A percentile compares a stretch with the other conserved stretches of the same genome.
Conservation (phyloP, 2,329 filamentous ascomycete species). For the Trichoderma sp. region DNA sequence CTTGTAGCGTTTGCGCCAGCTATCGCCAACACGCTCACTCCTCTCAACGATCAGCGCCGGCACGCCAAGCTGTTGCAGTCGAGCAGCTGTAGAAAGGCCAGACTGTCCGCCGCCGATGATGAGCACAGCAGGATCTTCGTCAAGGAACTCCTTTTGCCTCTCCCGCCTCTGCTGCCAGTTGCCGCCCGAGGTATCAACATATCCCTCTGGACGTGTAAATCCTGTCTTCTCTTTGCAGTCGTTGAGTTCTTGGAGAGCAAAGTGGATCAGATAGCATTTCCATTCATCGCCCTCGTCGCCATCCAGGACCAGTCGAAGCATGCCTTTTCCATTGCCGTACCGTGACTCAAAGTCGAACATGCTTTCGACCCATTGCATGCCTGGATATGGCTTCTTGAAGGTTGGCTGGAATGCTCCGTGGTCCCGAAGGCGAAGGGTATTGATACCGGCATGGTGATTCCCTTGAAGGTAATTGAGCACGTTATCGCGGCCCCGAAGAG, state of each 20-base stretch:
- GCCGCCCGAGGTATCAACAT: not conserved
- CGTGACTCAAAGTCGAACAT: constrained; percentile 41
- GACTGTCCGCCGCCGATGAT: constrained; percentile 8
- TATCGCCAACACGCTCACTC: constrained; percentile 61
- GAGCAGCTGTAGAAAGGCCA: not conserved
- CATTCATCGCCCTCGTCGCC: not conserved
- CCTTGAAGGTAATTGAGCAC: constrained; percentile 4
- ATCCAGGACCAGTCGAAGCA: constrained; percentile 3
- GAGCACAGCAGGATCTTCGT: constrained; percentile 9
- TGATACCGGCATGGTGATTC: not conserved
- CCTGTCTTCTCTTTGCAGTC: not conserved
- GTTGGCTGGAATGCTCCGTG: constrained; percentile 1
- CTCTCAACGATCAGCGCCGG: constrained; percentile 55
- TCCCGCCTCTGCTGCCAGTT: constrained; percentile 17
- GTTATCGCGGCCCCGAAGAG: constrained; percentile 38
- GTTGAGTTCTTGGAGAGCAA: not conserved
- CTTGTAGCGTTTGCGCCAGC: constrained; percentile 65
- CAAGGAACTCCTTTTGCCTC: constrained; percentile 11
- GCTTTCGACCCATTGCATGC: constrained; percentile 48
- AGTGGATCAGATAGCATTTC: constrained; percentile 3
- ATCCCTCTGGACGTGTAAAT: constrained; percentile 1
- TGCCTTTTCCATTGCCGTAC: constrained; percentile 2
- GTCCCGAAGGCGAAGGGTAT: not conserved
- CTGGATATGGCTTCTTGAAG: not conserved
- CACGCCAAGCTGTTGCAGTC: constrained; percentile 33